Percentiles rank a stretch among this genome's conserved stretches.
Evolutionary conservation across 805 yeast genomes (phyloP).

Genomic region (Wickerhamomyces canadensis): DNA sequence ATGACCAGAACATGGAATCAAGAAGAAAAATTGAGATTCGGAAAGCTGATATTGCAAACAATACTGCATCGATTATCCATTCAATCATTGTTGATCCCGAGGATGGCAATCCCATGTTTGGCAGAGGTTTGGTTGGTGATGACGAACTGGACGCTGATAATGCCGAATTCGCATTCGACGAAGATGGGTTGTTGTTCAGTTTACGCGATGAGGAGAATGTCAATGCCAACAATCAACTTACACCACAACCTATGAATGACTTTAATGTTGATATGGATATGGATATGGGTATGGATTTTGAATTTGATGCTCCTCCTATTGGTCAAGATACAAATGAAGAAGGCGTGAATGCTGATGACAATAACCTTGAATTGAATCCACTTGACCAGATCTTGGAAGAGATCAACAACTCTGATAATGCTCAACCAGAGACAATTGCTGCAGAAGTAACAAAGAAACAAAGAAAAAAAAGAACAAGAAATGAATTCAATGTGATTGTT

Average conservation of each 20-base stretch:
- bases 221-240: no score
- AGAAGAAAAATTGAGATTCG: conserved; percentile 9
- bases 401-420: no score
- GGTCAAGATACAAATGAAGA: neutral
- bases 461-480: conserved; percentile 7
- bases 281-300: conserved; percentile 8
- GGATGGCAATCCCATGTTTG: conserved; percentile 3
- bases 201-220: conserved; percentile 2
- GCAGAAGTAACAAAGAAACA: no score
- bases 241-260: neutral
- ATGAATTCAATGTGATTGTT: conserved; percentile 1
- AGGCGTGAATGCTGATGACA: neutral
- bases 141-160: conserved; percentile 9
- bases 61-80: conserved; percentile 7
- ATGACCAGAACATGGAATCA: conserved; percentile 1
- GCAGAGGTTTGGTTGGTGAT: conserved; percentile 6
- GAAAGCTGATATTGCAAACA: conserved; percentile 13
- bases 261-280: neutral
- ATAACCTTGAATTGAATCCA: neutral
- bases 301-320: neutral
- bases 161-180: conserved; percentile 23
- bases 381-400: conserved; percentile 4
- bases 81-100: conserved; percentile 6
- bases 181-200: conserved; percentile 21
- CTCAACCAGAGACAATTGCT: no score